Percentiles rank a stretch among this genome's conserved stretches.
These are phyloP conservation scores for Diutina mesorugosa DNA, from an alignment of 1,139 yeast genomes.

Conservation along the genomic window DNA sequence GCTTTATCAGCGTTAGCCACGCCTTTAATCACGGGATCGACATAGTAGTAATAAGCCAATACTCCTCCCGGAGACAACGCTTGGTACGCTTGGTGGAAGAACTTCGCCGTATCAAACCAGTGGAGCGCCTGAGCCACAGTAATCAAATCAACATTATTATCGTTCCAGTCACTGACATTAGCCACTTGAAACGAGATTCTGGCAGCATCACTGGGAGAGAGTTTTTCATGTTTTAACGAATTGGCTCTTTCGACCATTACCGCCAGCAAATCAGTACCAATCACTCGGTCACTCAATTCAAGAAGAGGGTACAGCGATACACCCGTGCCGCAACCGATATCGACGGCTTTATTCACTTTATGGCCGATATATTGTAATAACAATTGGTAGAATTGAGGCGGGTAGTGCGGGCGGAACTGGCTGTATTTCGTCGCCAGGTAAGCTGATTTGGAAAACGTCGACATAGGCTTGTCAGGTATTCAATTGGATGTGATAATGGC, in stretches of 20 bases:
- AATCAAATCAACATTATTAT: constrained; percentile 19
- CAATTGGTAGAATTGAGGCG: constrained; percentile 33
- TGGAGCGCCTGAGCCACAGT: constrained; percentile 36
- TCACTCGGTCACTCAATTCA: constrained; percentile 16
- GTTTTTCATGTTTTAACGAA: constrained; percentile 12
- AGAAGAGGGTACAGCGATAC: constrained; percentile 26
- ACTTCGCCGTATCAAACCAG: constrained; percentile 18
- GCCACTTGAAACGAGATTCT: constrained; percentile 21
- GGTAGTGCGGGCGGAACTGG: constrained; percentile 56
- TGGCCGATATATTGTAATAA: constrained; percentile 17
- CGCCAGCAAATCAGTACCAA: constrained; percentile 23
- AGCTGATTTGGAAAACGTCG: constrained; percentile 47
- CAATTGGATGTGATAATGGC: not conserved
- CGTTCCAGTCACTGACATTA: constrained; percentile 20
- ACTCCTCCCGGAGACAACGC: constrained; percentile 18
- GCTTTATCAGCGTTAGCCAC: constrained; percentile 11
- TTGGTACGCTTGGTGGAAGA: not conserved
- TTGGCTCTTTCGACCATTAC: constrained; percentile 24
- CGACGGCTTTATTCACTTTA: constrained; percentile 14
- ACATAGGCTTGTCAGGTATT: constrained; percentile 22
- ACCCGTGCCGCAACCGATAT: constrained; percentile 31
- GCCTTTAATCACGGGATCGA: constrained; percentile 25
- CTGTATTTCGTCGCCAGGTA: constrained; percentile 51
- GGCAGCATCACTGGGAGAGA: constrained; percentile 12
- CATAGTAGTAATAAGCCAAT: constrained; percentile 31